These are phyloP conservation scores for Phytophthora rubi DNA, from an alignment of 352 stramenopile genomes.

Conservation along the genomic window DNA sequence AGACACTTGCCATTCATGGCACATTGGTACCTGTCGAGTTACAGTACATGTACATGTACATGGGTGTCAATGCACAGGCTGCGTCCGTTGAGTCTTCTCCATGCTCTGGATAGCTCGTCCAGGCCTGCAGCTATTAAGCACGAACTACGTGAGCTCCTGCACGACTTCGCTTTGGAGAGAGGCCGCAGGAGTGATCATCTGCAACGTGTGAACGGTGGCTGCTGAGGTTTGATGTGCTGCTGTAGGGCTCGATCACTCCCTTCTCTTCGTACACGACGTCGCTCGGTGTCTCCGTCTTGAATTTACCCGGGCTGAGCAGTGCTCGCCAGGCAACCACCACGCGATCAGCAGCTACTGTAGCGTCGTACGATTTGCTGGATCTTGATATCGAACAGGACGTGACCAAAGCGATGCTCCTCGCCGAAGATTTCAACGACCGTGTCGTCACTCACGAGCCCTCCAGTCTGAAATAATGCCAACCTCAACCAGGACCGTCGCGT, in stretches of 20 bases:
- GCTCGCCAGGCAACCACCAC: constrained; percentile 56
- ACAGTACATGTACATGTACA: too few relatives aligned
- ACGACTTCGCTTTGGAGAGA: constrained; percentile 22
- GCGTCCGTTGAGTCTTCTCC: constrained; percentile 39
- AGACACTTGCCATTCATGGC: too few relatives aligned
- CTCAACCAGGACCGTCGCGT: too few relatives aligned
- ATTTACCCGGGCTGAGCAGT: constrained; percentile 51
- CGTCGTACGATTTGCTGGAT: constrained; percentile 55
- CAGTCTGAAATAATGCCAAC: neutral
- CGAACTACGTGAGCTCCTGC: constrained; percentile 43
- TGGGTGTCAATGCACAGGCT: neutral
- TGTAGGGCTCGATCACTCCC: constrained; percentile 43
- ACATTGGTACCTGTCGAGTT: too few relatives aligned
- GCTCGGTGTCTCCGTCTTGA: constrained; percentile 46
- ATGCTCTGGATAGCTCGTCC: constrained; percentile 46
- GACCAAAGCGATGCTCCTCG: constrained; percentile 51
- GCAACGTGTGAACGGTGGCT: constrained; percentile 48
- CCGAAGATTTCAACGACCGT: constrained; percentile 69
- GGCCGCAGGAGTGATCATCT: constrained; percentile 37
- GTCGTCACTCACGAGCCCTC: constrained; percentile 38
- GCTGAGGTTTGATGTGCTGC: constrained; percentile 2
- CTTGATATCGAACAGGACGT: constrained; percentile 46
- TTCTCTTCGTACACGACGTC: constrained; percentile 57
- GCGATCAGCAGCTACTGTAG: constrained; percentile 40
- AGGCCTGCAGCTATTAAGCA: constrained; percentile 37